Evolutionary conservation across 2,329 filamentous ascomycete genomes (phyloP).

Genomic region (Penicillium italicum): DNA sequence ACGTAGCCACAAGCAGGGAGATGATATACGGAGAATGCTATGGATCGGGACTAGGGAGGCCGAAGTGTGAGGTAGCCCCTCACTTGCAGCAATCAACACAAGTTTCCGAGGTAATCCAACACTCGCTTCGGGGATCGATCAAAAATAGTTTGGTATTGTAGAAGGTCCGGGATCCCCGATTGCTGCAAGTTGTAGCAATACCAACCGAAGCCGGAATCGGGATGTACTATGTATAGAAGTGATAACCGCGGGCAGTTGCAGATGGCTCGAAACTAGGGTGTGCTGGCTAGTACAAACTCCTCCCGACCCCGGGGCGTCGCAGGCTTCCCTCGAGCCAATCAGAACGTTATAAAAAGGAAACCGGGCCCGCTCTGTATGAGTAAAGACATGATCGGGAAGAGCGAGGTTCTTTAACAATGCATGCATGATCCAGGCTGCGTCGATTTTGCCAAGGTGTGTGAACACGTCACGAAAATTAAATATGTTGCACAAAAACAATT

Average conservation of each 20-base stretch:
- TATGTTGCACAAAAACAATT: not conserved
- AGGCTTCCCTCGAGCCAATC: not conserved
- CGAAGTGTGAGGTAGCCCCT: not conserved
- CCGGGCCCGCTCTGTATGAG: not conserved
- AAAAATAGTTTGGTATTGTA: not conserved
- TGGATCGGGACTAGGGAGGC: not conserved
- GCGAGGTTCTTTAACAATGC: not conserved
- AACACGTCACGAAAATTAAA: not conserved
- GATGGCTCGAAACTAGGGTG: not conserved
- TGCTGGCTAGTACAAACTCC: not conserved
- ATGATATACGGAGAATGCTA: not conserved
- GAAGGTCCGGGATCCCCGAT: not conserved
- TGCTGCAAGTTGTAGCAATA: not conserved
- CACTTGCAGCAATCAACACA: not conserved
- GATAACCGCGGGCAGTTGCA: not conserved
- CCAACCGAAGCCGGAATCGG: not conserved
- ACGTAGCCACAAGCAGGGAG: not conserved
- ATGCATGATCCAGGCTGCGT: not conserved
- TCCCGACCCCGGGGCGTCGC: not conserved
- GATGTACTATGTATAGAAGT: not conserved
- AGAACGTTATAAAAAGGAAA: not conserved
- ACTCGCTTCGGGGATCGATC: not conserved
- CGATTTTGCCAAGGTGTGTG: not conserved
- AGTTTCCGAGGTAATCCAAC: not conserved
- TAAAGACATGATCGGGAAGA: not conserved